Evolutionary conservation across 768 basidiomycete species (phyloP).

Genomic region (Lentinula edodes): DNA sequence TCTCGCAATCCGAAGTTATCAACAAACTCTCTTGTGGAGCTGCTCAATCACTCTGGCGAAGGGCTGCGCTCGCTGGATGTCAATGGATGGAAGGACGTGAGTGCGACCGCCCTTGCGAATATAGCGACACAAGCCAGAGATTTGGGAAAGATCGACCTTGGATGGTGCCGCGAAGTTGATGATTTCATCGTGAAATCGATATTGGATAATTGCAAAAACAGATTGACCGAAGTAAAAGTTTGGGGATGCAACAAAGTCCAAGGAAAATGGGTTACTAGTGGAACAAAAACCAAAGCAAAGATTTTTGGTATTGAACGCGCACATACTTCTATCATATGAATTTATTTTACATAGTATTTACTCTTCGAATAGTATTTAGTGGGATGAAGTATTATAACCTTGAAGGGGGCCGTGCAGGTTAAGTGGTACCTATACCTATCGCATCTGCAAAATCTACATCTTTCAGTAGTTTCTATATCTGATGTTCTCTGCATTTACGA

Average conservation of each 20-base stretch:
- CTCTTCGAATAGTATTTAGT: too few species aligned
- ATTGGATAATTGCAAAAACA: conserved; percentile 37
- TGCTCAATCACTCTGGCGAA: conserved; percentile 65
- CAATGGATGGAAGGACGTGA: conserved; percentile 70
- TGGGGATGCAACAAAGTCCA: conserved; percentile 49
- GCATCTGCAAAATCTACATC: too few species aligned
- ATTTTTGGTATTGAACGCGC: conserved; percentile 1
- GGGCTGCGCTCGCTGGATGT: conserved; percentile 59
- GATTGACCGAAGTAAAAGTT: conserved; percentile 40
- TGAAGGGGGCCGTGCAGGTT: too few species aligned
- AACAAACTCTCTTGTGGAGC: conserved; percentile 46
- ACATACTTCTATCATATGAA: neutral
- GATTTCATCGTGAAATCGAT: conserved; percentile 77
- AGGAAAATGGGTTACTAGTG: conserved; percentile 10
- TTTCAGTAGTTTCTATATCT: too few species aligned
- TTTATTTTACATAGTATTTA: neutral
- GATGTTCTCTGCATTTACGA: too few species aligned
- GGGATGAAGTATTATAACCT: too few species aligned
- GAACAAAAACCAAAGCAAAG: conserved; percentile 5
- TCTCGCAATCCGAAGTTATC: conserved; percentile 56
- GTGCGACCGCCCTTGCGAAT: conserved; percentile 36
- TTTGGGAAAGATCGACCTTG: conserved; percentile 64
- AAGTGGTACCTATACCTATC: too few species aligned
- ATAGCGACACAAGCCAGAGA: conserved; percentile 25
- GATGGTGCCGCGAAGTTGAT: conserved; percentile 80